Evolutionary conservation across 1,284 basidiomycete genomes (phyloP).

Genomic region (Tilletia walkeri): DNA sequence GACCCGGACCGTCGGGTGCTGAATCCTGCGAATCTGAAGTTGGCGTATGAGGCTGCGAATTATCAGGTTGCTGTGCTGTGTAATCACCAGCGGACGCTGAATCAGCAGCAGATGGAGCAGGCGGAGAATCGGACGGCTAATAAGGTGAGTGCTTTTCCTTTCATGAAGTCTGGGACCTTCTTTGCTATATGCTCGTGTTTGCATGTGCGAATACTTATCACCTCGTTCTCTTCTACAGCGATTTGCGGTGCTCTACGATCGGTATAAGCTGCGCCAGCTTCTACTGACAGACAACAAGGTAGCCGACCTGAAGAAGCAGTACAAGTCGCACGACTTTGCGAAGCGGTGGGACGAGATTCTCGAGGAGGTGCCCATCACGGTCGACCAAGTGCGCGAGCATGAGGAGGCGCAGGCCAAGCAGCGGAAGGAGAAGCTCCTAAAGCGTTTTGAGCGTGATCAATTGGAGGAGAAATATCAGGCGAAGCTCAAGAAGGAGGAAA

Average conservation of each 20-base stretch:
- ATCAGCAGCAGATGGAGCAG: conserved; percentile 32
- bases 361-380: conserved; percentile 87
- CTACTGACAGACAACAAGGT: conserved; percentile 60
- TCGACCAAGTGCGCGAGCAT: conserved; percentile 79
- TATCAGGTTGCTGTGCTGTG: conserved; percentile 54
- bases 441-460: conserved; percentile 63
- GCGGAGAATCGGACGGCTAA: conserved; percentile 20
- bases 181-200: neutral
- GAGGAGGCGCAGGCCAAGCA: conserved; percentile 67
- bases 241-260: conserved; percentile 49
- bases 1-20: conserved; percentile 47
- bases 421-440: conserved; percentile 70
- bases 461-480: conserved; percentile 46
- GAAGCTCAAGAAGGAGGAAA: conserved; percentile 31
- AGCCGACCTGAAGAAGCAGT: conserved; percentile 63
- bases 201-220: neutral
- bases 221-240: neutral
- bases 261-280: conserved; percentile 54
- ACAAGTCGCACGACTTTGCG: conserved; percentile 67
- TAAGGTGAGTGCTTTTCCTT: conserved; percentile 15
- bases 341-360: conserved; percentile 58
- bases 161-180: too few species aligned
- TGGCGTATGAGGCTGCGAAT: conserved; percentile 55
- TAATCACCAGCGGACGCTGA: conserved; percentile 55
- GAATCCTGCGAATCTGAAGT: conserved; percentile 44